Evolutionary conservation across 2,329 filamentous ascomycete genomes (phyloP).

Genomic region (Zopfia rhizophila): DNA sequence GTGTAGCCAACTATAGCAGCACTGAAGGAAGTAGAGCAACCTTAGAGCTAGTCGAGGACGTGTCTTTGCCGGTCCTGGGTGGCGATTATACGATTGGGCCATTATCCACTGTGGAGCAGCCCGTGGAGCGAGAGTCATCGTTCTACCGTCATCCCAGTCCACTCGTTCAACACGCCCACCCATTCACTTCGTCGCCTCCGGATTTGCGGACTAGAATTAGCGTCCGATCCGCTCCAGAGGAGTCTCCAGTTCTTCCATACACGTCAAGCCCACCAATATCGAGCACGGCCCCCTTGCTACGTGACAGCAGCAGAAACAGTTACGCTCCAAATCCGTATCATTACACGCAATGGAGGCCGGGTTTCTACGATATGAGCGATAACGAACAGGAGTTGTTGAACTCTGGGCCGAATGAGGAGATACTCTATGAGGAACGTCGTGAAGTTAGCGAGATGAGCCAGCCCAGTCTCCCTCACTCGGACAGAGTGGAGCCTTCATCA

Average conservation of each 20-base stretch:
- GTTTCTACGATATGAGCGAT: slow-evolving; percentile 40
- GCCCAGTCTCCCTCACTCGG: neutral
- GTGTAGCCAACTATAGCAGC: slow-evolving; percentile 49
- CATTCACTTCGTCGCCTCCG: slow-evolving; percentile 45
- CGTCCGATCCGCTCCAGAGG: slow-evolving; percentile 16
- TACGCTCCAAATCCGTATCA: slow-evolving; percentile 15
- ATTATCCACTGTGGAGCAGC: too few relatives aligned
- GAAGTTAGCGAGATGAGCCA: neutral
- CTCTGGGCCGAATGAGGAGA: slow-evolving; percentile 50
- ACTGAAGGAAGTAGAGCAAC: slow-evolving; percentile 33
- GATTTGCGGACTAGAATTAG: slow-evolving; percentile 20
- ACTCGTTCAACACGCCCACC: slow-evolving; percentile 30
- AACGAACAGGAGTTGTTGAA: slow-evolving; percentile 46
- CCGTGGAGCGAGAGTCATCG: slow-evolving; percentile 15
- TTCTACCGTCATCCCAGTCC: slow-evolving; percentile 39
- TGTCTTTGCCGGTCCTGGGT: slow-evolving; percentile 33
- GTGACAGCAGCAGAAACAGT: slow-evolving; percentile 1
- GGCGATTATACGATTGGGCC: too few relatives aligned
- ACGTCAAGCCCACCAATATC: slow-evolving; percentile 26
- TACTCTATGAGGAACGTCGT: slow-evolving; percentile 34
- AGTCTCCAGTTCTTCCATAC: slow-evolving; percentile 14
- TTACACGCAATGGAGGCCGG: slow-evolving; percentile 30
- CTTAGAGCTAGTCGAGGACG: slow-evolving; percentile 55
- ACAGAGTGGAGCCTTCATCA: neutral
- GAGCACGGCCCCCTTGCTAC: slow-evolving; percentile 29